Percentiles rank a stretch among this genome's conserved stretches.
Evolutionary conservation across 306 rosid species (phyloP).

Genomic region (Castanea mollissima): DNA sequence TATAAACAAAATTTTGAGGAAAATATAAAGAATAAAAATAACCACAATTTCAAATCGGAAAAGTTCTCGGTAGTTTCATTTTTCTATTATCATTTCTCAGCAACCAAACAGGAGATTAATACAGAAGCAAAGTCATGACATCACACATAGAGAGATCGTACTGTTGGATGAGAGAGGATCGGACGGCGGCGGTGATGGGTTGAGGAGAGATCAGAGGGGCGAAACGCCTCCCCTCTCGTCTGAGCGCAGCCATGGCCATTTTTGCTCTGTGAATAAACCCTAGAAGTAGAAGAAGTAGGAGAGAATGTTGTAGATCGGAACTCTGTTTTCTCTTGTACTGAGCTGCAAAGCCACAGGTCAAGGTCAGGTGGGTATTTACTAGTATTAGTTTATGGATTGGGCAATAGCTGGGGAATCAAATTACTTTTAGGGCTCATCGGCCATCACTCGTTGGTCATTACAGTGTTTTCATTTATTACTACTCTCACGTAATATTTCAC

Average conservation of each 20-base stretch:
- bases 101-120: conserved; percentile 1
- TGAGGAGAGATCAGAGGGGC: conserved; percentile 57
- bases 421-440: too few relatives aligned
- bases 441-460: fast-evolving
- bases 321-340: background rate
- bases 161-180: conserved; percentile 52
- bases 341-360: conserved; percentile 3
- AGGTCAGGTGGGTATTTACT: background rate
- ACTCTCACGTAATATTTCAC: too few relatives aligned
- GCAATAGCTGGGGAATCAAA: too few relatives aligned
- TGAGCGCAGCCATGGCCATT: conserved; percentile 71
- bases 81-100: conserved; percentile 4
- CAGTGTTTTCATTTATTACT: too few relatives aligned
- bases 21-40: background rate
- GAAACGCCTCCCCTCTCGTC: conserved; percentile 92
- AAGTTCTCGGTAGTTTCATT: background rate
- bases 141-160: conserved; percentile 10
- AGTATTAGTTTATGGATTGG: too few relatives aligned
- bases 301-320: background rate
- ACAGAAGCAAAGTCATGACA: background rate
- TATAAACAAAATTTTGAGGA: background rate
- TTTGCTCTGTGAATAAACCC: background rate
- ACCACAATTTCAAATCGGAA: background rate
- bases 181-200: conserved; percentile 45
- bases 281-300: background rate